Conservation (phyloP, 805 yeast genomes). For the Starmera pachycereana region DNA sequence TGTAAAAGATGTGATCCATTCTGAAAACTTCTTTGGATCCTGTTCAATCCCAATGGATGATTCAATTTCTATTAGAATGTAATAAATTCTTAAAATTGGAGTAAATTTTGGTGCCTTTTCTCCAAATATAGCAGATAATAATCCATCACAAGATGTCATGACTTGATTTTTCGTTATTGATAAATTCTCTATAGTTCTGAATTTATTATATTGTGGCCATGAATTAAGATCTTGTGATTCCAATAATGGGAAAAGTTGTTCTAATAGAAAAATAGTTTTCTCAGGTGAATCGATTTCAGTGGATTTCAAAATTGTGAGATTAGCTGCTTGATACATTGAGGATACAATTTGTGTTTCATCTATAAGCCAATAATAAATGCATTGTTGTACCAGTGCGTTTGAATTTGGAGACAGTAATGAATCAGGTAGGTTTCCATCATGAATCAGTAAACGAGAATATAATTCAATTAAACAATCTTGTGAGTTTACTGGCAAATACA, state of each 20-base stretch:
- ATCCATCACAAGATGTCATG: conserved; percentile 33
- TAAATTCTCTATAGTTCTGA: conserved; percentile 33
- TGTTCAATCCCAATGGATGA: conserved; percentile 27
- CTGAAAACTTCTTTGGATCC: conserved; percentile 28
- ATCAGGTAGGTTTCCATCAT: conserved; percentile 18
- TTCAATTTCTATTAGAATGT: conserved; percentile 39
- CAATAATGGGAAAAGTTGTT: conserved; percentile 17
- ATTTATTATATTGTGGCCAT: conserved; percentile 37
- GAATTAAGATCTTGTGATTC: conserved; percentile 14
- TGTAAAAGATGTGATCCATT: conserved; percentile 31
- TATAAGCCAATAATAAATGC: conserved; percentile 51
- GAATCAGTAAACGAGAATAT: conserved; percentile 30
- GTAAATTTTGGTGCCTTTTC: conserved; percentile 48
- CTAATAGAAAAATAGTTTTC: conserved; percentile 24
- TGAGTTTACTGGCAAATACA: conserved; percentile 31
- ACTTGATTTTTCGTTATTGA: conserved; percentile 34
- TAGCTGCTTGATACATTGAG: conserved; percentile 40
- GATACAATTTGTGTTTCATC: conserved; percentile 38
- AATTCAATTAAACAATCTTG: conserved; percentile 31
- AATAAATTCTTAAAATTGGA: conserved; percentile 38
- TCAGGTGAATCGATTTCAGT: conserved; percentile 12
- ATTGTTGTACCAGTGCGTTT: conserved; percentile 30
- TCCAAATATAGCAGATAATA: conserved; percentile 31
- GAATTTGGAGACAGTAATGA: conserved; percentile 31
- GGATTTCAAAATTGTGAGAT: conserved; percentile 21